Conservation (phyloP, 2,329 filamentous ascomycete species). For the Penicillium sp. region DNA sequence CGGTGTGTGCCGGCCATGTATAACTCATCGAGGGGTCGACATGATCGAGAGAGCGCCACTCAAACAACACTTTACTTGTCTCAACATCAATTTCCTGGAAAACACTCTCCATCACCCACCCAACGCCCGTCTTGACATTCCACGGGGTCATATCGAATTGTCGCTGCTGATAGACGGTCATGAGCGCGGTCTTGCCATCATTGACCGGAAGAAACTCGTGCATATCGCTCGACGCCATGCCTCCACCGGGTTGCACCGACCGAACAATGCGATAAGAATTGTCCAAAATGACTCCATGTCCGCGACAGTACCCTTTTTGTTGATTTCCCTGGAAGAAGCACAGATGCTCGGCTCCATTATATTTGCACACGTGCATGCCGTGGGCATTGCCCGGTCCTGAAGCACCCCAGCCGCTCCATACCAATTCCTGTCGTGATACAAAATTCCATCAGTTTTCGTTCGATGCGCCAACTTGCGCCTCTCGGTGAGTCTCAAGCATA, state of each 20-base stretch:
- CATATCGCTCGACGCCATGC: conserved; percentile 51
- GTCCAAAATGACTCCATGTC: conserved; percentile 57
- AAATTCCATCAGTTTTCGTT: conserved; percentile 13
- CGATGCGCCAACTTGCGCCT: neutral
- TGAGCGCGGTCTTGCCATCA: conserved; percentile 43
- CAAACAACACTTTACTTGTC: conserved; percentile 50
- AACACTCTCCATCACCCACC: conserved; percentile 55
- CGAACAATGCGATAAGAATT: conserved; percentile 52
- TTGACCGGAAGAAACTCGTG: conserved; percentile 55
- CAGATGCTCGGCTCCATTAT: conserved; percentile 51
- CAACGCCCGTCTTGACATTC: conserved; percentile 47
- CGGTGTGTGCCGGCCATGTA: conserved; percentile 47
- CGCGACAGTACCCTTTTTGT: conserved; percentile 54
- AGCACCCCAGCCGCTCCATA: conserved; percentile 54
- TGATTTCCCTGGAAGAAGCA: conserved; percentile 56
- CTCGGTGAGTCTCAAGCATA: conserved; percentile 24
- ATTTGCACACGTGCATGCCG: conserved; percentile 52
- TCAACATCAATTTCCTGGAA: conserved; percentile 57
- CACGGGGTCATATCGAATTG: conserved; percentile 51
- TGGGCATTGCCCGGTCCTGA: conserved; percentile 53
- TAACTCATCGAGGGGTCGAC: conserved; percentile 51
- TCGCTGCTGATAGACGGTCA: conserved; percentile 46
- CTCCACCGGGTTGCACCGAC: conserved; percentile 46
- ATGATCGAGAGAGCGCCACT: conserved; percentile 54
- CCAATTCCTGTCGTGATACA: conserved; percentile 42